Percentiles rank a stretch among this genome's conserved stretches.
Evolutionary conservation across 768 basidiomycete genomes (phyloP).

Genomic region (Lactarius psammicola): DNA sequence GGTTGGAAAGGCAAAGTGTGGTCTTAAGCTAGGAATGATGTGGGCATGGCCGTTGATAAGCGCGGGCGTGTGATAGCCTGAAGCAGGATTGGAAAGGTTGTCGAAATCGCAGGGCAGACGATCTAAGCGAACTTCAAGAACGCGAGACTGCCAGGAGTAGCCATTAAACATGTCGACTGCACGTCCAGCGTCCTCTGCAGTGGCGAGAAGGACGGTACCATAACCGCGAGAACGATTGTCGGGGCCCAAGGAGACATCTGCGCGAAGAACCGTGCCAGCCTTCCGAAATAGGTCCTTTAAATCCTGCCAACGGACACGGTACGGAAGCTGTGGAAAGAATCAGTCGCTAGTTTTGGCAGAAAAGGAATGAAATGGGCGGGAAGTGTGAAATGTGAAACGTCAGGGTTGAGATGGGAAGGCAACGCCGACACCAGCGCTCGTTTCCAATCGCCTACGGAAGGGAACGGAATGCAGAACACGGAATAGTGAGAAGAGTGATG

Average conservation of each 20-base stretch:
- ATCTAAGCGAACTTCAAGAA: slow-evolving; percentile 90
- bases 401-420: neutral
- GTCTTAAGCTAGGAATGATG: slow-evolving; percentile 16
- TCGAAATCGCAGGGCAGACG: slow-evolving; percentile 51
- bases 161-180: slow-evolving; percentile 97
- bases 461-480: neutral
- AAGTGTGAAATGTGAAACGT: slow-evolving; percentile 17
- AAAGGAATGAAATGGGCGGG: neutral
- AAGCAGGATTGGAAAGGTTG: slow-evolving; percentile 14
- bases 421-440: slow-evolving; percentile 5
- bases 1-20: slow-evolving; percentile 6
- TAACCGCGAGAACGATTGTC: slow-evolving; percentile 92
- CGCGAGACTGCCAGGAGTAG: slow-evolving; percentile 93
- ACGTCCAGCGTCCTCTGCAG: slow-evolving; percentile 90
- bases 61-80: slow-evolving; percentile 16
- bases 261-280: slow-evolving; percentile 69
- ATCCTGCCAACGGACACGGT: slow-evolving; percentile 98
- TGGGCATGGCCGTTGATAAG: slow-evolving; percentile 19
- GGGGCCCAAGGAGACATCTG: slow-evolving; percentile 57
- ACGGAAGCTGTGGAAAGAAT: slow-evolving; percentile 66
- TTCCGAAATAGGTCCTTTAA: slow-evolving; percentile 96
- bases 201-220: slow-evolving; percentile 91
- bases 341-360: neutral
- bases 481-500: slow-evolving; percentile 7
- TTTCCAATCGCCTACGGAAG: neutral